These are phyloP conservation scores for Batrachochytrium dendrobatidis DNA, from an alignment of 371 early-diverging fungal species.

Conservation along the genomic window DNA sequence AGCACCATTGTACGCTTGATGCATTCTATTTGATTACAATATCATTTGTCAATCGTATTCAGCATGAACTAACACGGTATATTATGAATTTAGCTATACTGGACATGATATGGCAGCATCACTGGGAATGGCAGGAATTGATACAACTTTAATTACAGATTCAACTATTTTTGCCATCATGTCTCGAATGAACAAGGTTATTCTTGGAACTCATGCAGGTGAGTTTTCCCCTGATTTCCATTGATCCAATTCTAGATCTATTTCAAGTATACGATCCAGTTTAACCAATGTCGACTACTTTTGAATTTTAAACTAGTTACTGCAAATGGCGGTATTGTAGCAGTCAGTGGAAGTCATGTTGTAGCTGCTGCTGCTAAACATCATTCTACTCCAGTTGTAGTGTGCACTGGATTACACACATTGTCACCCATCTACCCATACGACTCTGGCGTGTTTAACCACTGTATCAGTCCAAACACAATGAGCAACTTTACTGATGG, in stretches of 20 bases:
- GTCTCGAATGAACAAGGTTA: constrained; percentile 95
- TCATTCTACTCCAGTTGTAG: constrained; percentile 82
- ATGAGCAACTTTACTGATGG: constrained; percentile 69
- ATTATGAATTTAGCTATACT: constrained; percentile 34
- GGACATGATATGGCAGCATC: constrained; percentile 81
- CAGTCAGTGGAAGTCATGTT: constrained; percentile 72
- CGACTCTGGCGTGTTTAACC: constrained; percentile 75
- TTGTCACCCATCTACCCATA: constrained; percentile 82
- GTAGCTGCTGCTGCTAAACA: constrained; percentile 88
- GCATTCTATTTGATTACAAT: constrained; percentile 6
- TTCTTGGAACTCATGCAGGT: constrained; percentile 87
- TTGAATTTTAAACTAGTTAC: constrained; percentile 45
- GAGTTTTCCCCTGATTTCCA: constrained; percentile 7
- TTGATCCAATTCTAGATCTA: constrained; percentile 4
- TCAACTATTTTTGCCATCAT: constrained; percentile 93
- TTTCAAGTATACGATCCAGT: neutral
- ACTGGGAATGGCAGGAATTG: constrained; percentile 75
- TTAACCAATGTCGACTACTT: neutral
- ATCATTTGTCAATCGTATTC: neutral
- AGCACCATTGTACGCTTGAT: constrained; percentile 77
- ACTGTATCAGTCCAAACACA: constrained; percentile 69
- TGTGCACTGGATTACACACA: constrained; percentile 78
- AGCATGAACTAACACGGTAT: neutral
- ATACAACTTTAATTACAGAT: constrained; percentile 86
- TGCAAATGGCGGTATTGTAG: constrained; percentile 88